phyloP scores from a whole-genome alignment of 441 rosid species.

The Flueggea neowawraea region DNA sequence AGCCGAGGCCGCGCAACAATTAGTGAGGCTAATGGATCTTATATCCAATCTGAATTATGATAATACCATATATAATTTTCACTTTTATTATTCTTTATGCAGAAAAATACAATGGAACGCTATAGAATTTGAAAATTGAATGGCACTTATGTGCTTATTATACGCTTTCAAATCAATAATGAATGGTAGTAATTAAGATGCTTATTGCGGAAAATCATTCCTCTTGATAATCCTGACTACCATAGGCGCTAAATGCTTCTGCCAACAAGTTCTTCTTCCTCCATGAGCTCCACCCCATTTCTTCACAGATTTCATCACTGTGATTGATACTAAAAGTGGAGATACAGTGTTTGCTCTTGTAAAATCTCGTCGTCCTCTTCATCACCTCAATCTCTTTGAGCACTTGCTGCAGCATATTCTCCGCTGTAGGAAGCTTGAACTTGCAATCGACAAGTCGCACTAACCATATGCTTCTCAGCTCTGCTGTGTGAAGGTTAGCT shows the following conservation, averaged over 20 bases:
- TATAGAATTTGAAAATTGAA: not conserved
- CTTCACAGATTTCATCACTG: conserved; percentile 75
- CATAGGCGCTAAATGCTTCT: conserved; percentile 78
- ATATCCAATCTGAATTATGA: not conserved
- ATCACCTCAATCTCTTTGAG: conserved; percentile 53
- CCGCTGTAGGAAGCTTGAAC: conserved; percentile 64
- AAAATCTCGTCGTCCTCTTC: conserved; percentile 63
- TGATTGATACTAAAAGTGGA: conserved; percentile 88
- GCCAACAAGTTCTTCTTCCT: conserved; percentile 60
- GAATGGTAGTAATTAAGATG: not conserved
- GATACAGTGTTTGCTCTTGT: conserved; percentile 68
- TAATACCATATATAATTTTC: not conserved
- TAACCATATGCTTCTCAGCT: conserved; percentile 77
- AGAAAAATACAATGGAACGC: not conserved
- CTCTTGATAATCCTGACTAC: conserved; percentile 54
- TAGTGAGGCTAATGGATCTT: not conserved
- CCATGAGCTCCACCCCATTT: conserved; percentile 75
- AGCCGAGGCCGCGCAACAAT: not conserved
- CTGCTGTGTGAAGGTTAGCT: conserved; percentile 74
- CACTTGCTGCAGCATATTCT: conserved; percentile 53
- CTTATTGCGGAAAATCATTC: not conserved
- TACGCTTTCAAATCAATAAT: not conserved
- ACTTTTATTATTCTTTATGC: too few relatives aligned
- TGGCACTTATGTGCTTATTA: conserved; percentile 1
- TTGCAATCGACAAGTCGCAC: conserved; percentile 44